phyloP scores from a whole-genome alignment of 2,329 filamentous ascomycete species.

The Thermothelomyces thermophilus region DNA sequence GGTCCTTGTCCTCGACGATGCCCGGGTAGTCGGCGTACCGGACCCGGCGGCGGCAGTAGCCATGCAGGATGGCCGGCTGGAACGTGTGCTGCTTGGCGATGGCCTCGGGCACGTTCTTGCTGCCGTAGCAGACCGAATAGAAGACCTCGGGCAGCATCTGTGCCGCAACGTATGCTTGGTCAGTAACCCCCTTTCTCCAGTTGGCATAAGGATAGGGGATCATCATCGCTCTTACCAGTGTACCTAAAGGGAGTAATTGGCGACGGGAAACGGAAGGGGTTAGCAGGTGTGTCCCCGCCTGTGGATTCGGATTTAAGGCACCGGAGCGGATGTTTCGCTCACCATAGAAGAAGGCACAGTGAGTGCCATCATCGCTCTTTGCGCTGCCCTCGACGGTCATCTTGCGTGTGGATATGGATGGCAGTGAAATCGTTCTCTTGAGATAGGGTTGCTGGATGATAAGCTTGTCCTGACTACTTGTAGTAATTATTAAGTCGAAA shows the following conservation, averaged over 20 bases:
- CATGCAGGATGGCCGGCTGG: slow-evolving; percentile 67
- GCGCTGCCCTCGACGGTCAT: slow-evolving; percentile 8
- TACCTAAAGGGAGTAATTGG: slow-evolving; percentile 34
- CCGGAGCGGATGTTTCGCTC: slow-evolving; percentile 22
- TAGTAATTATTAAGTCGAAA: too few relatives aligned
- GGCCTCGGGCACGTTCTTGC: slow-evolving; percentile 40
- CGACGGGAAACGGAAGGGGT: too few relatives aligned
- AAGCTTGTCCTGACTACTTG: too few relatives aligned
- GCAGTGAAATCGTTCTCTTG: too few relatives aligned
- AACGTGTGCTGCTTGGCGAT: slow-evolving; percentile 53
- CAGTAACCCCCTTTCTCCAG: not conserved
- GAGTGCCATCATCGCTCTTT: slow-evolving; percentile 15
- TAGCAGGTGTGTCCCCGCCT: not conserved
- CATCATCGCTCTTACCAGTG: slow-evolving; percentile 28
- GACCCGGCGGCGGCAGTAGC: slow-evolving; percentile 66
- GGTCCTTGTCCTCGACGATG: slow-evolving; percentile 51
- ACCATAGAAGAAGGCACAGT: slow-evolving; percentile 50
- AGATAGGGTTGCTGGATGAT: too few relatives aligned
- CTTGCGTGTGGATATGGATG: not conserved
- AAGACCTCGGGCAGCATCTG: slow-evolving; percentile 83
- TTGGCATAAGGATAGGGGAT: not conserved
- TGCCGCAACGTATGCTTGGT: too few relatives aligned
- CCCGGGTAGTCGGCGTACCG: slow-evolving; percentile 70
- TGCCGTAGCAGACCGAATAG: slow-evolving; percentile 72
- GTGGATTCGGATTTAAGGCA: not conserved